Evolutionary conservation across 345 rosid species (phyloP).

Genomic region (Salix purpurea): DNA sequence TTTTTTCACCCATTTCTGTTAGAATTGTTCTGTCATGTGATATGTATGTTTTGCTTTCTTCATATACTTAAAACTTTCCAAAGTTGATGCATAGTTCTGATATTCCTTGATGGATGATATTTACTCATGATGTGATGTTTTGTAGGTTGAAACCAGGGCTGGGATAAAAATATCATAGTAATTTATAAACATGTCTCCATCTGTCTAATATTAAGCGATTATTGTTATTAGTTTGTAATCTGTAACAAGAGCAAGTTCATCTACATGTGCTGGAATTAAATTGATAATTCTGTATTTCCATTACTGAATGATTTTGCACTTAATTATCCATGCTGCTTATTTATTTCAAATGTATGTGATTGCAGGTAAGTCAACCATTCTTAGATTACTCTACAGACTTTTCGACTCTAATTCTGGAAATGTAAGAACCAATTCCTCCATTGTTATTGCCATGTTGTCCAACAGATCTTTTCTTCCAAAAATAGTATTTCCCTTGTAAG

Average conservation of each 20-base stretch:
- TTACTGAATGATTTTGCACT: background rate
- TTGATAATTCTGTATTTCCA: background rate
- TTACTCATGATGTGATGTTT: background rate
- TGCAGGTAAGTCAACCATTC: slow-evolving; percentile 96
- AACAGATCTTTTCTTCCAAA: background rate
- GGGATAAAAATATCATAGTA: background rate
- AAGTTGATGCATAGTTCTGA: background rate
- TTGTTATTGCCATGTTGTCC: background rate
- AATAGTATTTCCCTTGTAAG: background rate
- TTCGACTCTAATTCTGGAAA: slow-evolving; percentile 76
- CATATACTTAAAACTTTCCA: background rate
- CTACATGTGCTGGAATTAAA: background rate
- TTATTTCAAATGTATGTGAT: slow-evolving; percentile 22
- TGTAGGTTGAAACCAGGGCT: background rate
- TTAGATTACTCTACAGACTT: slow-evolving; percentile 83
- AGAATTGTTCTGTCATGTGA: background rate
- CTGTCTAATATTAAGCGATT: background rate
- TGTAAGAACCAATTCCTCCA: slow-evolving; percentile 44
- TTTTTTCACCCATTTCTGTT: background rate
- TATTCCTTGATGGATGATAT: background rate
- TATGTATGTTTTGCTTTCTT: background rate
- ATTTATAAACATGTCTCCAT: background rate
- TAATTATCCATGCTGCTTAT: slow-evolving; percentile 12
- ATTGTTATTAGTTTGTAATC: background rate
- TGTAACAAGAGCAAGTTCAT: background rate